Conservation (phyloP, 805 yeast genomes). For the Metschnikowia cerradonensis region DNA sequence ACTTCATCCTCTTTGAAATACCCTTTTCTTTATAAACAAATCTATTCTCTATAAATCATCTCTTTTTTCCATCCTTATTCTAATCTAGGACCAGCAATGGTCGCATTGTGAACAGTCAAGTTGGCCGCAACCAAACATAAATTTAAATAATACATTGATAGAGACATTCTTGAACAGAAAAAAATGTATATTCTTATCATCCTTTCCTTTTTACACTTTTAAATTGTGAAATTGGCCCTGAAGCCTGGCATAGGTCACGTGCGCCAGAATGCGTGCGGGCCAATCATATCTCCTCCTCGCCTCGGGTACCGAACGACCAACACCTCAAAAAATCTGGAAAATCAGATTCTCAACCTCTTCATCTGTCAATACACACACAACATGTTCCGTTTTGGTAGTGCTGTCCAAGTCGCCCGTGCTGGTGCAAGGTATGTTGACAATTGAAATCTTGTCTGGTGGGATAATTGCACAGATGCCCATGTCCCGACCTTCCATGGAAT, state of each 20-base stretch:
- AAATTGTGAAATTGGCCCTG: neutral
- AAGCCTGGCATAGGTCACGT: slow-evolving; percentile 11
- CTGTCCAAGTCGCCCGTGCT: slow-evolving; percentile 47
- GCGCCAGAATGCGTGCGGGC: slow-evolving; percentile 7
- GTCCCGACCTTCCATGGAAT: too few relatives aligned
- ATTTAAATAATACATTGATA: too few relatives aligned
- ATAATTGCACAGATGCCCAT: neutral
- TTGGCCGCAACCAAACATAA: too few relatives aligned
- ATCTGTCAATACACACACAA: slow-evolving; percentile 16
- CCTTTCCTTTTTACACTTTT: too few relatives aligned
- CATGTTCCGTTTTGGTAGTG: slow-evolving; percentile 56
- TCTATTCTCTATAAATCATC: too few relatives aligned
- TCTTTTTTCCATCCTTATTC: too few relatives aligned
- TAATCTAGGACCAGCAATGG: too few relatives aligned
- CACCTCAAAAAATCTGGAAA: slow-evolving; percentile 15
- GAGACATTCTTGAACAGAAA: too few relatives aligned
- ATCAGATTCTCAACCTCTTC: slow-evolving; percentile 1
- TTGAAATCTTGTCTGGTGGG: neutral
- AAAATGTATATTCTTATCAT: neutral
- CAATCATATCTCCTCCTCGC: slow-evolving; percentile 16
- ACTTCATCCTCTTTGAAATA: too few relatives aligned
- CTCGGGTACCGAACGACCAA: slow-evolving; percentile 21
- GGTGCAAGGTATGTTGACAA: slow-evolving; percentile 47
- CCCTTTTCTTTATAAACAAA: too few relatives aligned
- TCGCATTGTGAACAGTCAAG: too few relatives aligned